Percentiles rank a stretch among this genome's conserved stretches.
phyloP scores from a whole-genome alignment of 306 rosid species.

The Dryas octopetala region DNA sequence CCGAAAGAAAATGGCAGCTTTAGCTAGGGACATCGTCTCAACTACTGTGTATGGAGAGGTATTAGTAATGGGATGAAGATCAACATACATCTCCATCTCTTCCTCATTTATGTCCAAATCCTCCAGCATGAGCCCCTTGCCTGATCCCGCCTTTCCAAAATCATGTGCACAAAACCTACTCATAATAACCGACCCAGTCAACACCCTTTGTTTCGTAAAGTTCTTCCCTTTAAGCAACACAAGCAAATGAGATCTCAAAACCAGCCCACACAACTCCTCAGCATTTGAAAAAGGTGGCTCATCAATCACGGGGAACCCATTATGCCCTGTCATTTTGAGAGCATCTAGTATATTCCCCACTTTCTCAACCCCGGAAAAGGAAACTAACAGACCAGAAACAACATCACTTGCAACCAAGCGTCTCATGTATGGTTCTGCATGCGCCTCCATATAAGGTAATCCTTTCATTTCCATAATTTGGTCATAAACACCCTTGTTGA shows the following conservation, averaged over 20 bases:
- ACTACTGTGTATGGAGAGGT: slow-evolving; percentile 63
- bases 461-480: slow-evolving; percentile 73
- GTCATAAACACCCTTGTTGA: slow-evolving; percentile 78
- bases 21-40: slow-evolving; percentile 71
- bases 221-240: slow-evolving; percentile 67
- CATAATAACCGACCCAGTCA: slow-evolving; percentile 28
- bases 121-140: slow-evolving; percentile 69
- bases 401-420: slow-evolving; percentile 63
- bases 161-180: slow-evolving; percentile 50
- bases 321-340: slow-evolving; percentile 50
- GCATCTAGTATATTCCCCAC: slow-evolving; percentile 53
- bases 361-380: slow-evolving; percentile 66
- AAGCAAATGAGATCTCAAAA: slow-evolving; percentile 75
- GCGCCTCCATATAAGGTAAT: slow-evolving; percentile 71
- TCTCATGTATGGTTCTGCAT: slow-evolving; percentile 77
- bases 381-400: slow-evolving; percentile 59
- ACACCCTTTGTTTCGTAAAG: slow-evolving; percentile 45
- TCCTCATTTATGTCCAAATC: slow-evolving; percentile 60
- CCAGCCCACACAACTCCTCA: slow-evolving; percentile 79
- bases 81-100: slow-evolving; percentile 75
- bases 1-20: slow-evolving; percentile 69
- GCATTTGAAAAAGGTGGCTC: slow-evolving; percentile 72
- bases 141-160: slow-evolving; percentile 80
- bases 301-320: slow-evolving; percentile 89
- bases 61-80: slow-evolving; percentile 68